Conservation (phyloP, 257 asterid genomes). For the Osmanthus fragrans region DNA sequence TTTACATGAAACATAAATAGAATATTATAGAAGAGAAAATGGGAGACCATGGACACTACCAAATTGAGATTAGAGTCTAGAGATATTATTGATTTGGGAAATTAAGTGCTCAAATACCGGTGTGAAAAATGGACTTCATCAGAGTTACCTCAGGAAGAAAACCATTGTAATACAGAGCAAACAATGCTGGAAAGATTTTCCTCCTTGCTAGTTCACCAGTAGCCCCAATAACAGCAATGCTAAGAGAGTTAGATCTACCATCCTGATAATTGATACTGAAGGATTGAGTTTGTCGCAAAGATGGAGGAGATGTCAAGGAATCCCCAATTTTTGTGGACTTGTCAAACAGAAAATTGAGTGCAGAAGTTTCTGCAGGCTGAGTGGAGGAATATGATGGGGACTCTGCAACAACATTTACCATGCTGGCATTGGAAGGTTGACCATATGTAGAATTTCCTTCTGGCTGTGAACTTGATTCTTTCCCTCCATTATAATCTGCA, state of each 20-base stretch:
- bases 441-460: slow-evolving; percentile 1
- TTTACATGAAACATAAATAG: not conserved
- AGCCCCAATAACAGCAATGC: slow-evolving; percentile 56
- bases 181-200: slow-evolving; percentile 57
- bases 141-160: slow-evolving; percentile 48
- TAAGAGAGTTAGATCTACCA: slow-evolving; percentile 35
- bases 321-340: not conserved
- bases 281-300: slow-evolving; percentile 18
- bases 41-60: not conserved
- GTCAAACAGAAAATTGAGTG: slow-evolving; percentile 2
- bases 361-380: slow-evolving; percentile 24
- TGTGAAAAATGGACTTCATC: not conserved
- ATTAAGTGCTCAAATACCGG: not conserved
- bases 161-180: slow-evolving; percentile 50
- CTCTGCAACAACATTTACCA: slow-evolving; percentile 21
- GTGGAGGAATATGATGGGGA: slow-evolving; percentile 14
- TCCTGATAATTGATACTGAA: slow-evolving; percentile 12
- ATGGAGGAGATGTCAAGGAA: slow-evolving; percentile 12
- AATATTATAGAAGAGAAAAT: not conserved
- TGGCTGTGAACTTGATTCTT: slow-evolving; percentile 3
- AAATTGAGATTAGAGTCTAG: not conserved
- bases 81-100: not conserved
- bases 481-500: slow-evolving; percentile 7
- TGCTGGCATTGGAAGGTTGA: not conserved
- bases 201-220: slow-evolving; percentile 55